Conservation (phyloP, 192 early-diverging fungal genomes). For the Backusella australiensis region DNA sequence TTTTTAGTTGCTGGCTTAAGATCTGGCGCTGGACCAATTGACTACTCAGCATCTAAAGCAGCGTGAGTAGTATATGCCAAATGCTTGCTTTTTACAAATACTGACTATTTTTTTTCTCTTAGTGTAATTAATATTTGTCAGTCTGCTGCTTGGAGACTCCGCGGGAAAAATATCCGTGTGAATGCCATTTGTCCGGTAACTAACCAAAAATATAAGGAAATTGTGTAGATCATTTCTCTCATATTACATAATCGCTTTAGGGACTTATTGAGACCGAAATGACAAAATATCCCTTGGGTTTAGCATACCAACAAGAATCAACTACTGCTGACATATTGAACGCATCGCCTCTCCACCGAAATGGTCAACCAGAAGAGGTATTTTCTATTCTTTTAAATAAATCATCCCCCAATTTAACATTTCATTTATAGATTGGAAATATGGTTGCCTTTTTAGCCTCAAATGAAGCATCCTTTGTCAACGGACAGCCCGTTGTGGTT, state of each 20-base stretch:
- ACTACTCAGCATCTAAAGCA: conserved; percentile 55
- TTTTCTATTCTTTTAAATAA: not conserved
- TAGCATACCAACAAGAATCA: conserved; percentile 1
- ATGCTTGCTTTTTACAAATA: not conserved
- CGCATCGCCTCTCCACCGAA: conserved; percentile 37
- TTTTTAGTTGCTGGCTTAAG: conserved; percentile 42
- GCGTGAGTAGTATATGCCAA: conserved; percentile 20
- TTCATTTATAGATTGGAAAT: conserved; percentile 35
- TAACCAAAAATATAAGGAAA: not conserved
- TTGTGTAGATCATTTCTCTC: not conserved
- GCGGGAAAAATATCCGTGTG: conserved; percentile 42
- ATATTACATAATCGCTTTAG: not conserved
- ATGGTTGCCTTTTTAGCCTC: conserved; percentile 45
- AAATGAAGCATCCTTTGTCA: conserved; percentile 45
- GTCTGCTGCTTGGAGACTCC: conserved; percentile 33
- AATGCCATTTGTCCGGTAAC: conserved; percentile 51
- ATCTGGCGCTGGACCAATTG: conserved; percentile 43
- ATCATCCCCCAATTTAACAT: not conserved
- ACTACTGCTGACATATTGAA: no score
- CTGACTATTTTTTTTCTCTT: not conserved
- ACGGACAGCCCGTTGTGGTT: conserved; percentile 44
- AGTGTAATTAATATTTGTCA: conserved; percentile 45
- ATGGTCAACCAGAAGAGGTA: conserved; percentile 40
- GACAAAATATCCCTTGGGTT: conserved; percentile 41
- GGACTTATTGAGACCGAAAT: conserved; percentile 55